These are phyloP conservation scores for Rhynchosporium graminicola DNA, from an alignment of 2,329 filamentous ascomycete species.

Conservation along the genomic window DNA sequence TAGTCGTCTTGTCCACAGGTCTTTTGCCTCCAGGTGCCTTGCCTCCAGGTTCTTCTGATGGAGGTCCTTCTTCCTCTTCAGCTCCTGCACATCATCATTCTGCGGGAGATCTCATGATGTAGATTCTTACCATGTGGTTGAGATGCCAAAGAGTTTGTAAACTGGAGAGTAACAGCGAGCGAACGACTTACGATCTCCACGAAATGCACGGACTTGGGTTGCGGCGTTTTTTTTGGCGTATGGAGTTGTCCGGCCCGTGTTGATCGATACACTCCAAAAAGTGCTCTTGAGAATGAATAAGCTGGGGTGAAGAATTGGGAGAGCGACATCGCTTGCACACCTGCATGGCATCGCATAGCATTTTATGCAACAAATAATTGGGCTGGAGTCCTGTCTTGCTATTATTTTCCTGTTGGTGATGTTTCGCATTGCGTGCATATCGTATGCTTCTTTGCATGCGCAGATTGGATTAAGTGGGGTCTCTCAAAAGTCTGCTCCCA, in stretches of 20 bases:
- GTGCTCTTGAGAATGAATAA: neutral
- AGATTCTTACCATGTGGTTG: neutral
- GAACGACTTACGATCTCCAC: slow-evolving; percentile 2
- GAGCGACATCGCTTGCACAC: slow-evolving; percentile 6
- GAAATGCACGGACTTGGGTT: neutral
- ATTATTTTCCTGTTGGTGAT: neutral
- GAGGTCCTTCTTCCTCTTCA: neutral
- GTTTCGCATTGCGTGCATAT: slow-evolving; percentile 5
- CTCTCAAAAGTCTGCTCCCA: neutral
- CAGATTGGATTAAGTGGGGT: neutral
- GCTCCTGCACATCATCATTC: neutral
- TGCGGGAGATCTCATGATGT: neutral
- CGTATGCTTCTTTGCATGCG: neutral
- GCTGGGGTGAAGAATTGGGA: neutral
- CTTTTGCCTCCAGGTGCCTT: neutral
- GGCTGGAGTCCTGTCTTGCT: neutral
- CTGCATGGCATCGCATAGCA: slow-evolving; percentile 1
- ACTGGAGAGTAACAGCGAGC: neutral
- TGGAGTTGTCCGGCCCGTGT: neutral
- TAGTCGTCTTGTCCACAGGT: neutral
- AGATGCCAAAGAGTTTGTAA: too few species aligned
- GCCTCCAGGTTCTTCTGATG: neutral
- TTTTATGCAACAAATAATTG: slow-evolving; percentile 2
- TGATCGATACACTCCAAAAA: neutral
- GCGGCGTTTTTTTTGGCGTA: neutral